phyloP scores from a whole-genome alignment of 169 alveolate species.

The Plasmodium gaboni region DNA sequence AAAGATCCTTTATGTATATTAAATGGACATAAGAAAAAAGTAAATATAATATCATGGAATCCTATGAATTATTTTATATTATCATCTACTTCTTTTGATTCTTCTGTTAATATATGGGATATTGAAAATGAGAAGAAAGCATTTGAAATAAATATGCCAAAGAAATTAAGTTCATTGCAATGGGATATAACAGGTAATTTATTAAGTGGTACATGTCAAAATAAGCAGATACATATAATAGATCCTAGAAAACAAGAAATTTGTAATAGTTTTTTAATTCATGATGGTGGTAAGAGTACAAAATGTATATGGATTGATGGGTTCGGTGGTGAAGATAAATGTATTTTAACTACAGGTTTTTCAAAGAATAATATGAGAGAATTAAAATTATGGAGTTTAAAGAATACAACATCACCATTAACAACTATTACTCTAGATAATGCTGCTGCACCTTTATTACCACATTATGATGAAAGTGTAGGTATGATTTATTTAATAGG shows the following conservation, averaged over 20 bases:
- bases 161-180: slow-evolving; percentile 79
- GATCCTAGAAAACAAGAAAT: slow-evolving; percentile 83
- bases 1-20: slow-evolving; percentile 72
- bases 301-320: slow-evolving; percentile 84
- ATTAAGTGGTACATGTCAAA: slow-evolving; percentile 23
- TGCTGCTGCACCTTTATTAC: slow-evolving; percentile 85
- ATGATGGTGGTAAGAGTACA: slow-evolving; percentile 81
- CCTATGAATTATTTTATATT: slow-evolving; percentile 79
- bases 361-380: slow-evolving; percentile 84
- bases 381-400: slow-evolving; percentile 83
- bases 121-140: slow-evolving; percentile 78
- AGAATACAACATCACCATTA: slow-evolving; percentile 76
- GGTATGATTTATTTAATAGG: slow-evolving; percentile 83
- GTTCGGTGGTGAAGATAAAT: slow-evolving; percentile 76
- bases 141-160: slow-evolving; percentile 67
- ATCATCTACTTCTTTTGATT: slow-evolving; percentile 79
- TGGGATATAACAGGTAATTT: slow-evolving; percentile 80
- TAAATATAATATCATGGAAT: slow-evolving; percentile 83
- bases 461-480: slow-evolving; percentile 83
- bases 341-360: slow-evolving; percentile 83
- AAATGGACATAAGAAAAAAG: slow-evolving; percentile 83
- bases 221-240: slow-evolving; percentile 65
- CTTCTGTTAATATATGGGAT: slow-evolving; percentile 82
- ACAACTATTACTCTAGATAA: slow-evolving; percentile 79
- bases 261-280: slow-evolving; percentile 74